These are phyloP conservation scores for Ascochyta viciae-villosae DNA, from an alignment of 2,329 filamentous ascomycete species.

Conservation along the genomic window DNA sequence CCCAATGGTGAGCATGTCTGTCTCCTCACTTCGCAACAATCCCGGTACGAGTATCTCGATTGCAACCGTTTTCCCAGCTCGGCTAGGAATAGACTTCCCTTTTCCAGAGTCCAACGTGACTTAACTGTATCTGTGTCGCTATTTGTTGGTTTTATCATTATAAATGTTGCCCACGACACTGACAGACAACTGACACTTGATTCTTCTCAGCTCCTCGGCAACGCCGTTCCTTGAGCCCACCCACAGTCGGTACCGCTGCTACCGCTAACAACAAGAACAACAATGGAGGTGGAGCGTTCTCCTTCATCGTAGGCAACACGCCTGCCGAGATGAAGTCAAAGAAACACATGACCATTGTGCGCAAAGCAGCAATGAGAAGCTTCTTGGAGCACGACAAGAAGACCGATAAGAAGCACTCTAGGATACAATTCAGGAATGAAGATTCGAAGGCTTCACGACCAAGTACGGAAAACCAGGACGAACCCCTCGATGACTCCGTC, in stretches of 20 bases:
- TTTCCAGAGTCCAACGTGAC: neutral
- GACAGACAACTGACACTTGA: neutral
- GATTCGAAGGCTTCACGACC: conserved; percentile 24
- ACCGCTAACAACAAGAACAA: neutral
- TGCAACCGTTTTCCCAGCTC: neutral
- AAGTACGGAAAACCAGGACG: conserved; percentile 26
- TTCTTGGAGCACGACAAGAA: conserved; percentile 37
- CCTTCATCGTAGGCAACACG: conserved; percentile 44
- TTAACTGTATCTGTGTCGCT: neutral
- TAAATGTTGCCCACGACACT: neutral
- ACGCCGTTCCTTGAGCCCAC: conserved; percentile 21
- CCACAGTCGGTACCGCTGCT: conserved; percentile 19
- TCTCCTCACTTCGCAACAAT: conserved; percentile 8
- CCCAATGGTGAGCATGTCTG: conserved; percentile 31
- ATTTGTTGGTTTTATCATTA: neutral
- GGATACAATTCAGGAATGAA: conserved; percentile 25
- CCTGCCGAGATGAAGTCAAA: conserved; percentile 43
- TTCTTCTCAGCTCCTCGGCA: conserved; percentile 4
- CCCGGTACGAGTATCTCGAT: neutral
- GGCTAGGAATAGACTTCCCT: neutral
- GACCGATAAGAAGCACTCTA: conserved; percentile 5
- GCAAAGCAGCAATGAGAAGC: conserved; percentile 46
- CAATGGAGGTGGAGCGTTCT: conserved; percentile 22
- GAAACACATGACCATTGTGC: conserved; percentile 43
- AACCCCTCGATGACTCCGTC: conserved; percentile 11